A percentile compares a stretch with the other conserved stretches of the same genome.
Evolutionary conservation across 306 rosid genomes (phyloP).

Genomic region (apple (Malus domestica)): DNA sequence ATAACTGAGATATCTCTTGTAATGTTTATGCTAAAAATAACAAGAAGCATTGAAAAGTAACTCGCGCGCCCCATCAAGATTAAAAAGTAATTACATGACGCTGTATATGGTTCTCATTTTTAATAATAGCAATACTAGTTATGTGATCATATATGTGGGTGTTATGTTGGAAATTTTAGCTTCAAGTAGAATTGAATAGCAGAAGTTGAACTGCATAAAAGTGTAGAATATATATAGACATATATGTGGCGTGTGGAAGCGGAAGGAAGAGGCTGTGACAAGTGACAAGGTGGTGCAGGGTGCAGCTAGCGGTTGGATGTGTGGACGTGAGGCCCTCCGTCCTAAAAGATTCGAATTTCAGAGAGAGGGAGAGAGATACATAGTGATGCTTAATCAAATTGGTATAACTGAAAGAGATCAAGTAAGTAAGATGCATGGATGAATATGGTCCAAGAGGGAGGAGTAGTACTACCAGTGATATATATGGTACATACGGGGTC

Average conservation of each 20-base stretch:
- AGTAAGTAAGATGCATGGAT: neutral
- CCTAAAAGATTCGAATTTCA: slow-evolving; percentile 39
- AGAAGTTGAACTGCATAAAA: neutral
- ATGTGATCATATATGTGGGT: too few relatives aligned
- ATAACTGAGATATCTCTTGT: too few relatives aligned
- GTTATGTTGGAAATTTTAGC: too few relatives aligned
- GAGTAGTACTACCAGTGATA: too few relatives aligned
- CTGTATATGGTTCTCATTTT: too few relatives aligned
- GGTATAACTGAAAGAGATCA: neutral
- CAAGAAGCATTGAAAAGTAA: too few relatives aligned
- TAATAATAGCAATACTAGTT: too few relatives aligned
- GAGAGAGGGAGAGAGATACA: neutral
- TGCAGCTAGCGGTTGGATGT: neutral
- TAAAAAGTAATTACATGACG: too few relatives aligned
- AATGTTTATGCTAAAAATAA: too few relatives aligned
- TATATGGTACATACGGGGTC: neutral
- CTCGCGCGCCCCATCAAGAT: too few relatives aligned
- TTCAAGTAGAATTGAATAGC: too few relatives aligned
- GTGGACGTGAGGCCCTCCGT: slow-evolving; percentile 6
- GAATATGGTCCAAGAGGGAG: slow-evolving; percentile 25
- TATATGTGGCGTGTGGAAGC: neutral
- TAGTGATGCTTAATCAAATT: neutral
- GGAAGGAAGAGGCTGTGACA: neutral
- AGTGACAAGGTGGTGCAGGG: neutral
- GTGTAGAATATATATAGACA: neutral